Evolutionary conservation across 2,329 filamentous ascomycete genomes (phyloP).

Genomic region (Colletotrichum sp.): DNA sequence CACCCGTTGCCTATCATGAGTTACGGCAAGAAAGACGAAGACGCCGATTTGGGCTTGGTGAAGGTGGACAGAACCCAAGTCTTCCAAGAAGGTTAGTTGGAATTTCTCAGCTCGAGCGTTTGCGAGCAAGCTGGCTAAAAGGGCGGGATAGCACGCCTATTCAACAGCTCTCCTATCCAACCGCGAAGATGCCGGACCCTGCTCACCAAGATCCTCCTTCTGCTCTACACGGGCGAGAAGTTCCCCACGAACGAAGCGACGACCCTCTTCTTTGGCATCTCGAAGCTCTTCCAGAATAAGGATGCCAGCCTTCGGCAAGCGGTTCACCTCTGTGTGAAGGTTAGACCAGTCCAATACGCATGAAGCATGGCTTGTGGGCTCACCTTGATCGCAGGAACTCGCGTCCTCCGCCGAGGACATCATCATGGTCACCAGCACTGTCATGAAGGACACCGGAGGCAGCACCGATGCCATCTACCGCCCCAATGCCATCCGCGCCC

Average conservation of each 20-base stretch:
- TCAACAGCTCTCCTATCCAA: conserved; percentile 97
- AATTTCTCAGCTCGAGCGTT: background rate
- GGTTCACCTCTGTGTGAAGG: conserved; percentile 73
- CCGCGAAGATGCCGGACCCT: conserved; percentile 97
- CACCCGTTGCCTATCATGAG: conserved; percentile 71
- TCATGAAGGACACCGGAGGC: conserved; percentile 99
- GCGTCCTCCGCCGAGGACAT: conserved; percentile 96
- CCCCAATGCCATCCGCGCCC: conserved; percentile 92
- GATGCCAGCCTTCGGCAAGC: conserved; percentile 98
- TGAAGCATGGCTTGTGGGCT: background rate
- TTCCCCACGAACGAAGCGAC: conserved; percentile 98
- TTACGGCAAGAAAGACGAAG: conserved; percentile 99
- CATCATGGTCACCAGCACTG: conserved; percentile 99
- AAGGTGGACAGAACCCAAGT: conserved; percentile 98
- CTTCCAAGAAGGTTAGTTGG: conserved; percentile 88
- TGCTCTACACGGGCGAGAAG: conserved; percentile 95
- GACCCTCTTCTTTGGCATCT: conserved; percentile 97
- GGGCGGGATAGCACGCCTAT: conserved; percentile 77
- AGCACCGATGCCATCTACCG: conserved; percentile 93
- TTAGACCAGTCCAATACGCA: conserved; percentile 45
- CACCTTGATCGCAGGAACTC: conserved; percentile 62
- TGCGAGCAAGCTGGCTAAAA: conserved; percentile 20
- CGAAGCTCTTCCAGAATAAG: conserved; percentile 99
- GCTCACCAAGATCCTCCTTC: conserved; percentile 94
- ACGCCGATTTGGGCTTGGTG: conserved; percentile 90